Conservation (phyloP, 2,329 filamentous ascomycete genomes). For the Tolypocladium tropicale region DNA sequence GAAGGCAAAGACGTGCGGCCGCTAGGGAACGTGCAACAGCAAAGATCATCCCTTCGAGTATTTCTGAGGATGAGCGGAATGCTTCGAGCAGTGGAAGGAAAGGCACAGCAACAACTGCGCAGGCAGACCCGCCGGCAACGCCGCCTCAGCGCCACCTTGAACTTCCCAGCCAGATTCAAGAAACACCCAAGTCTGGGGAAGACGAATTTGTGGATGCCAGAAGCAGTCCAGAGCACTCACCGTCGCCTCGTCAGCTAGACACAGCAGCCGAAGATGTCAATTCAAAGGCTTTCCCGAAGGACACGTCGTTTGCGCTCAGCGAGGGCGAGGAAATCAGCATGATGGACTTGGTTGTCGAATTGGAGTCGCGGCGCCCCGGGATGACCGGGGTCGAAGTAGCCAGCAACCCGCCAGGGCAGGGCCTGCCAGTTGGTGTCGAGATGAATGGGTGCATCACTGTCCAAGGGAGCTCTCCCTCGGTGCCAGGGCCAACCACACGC, state of each 20-base stretch:
- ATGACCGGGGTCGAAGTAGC: slow-evolving; percentile 10
- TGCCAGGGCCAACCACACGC: slow-evolving; percentile 5
- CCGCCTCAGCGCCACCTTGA: slow-evolving; percentile 8
- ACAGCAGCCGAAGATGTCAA: background rate
- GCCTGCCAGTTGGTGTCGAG: background rate
- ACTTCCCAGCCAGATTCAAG: slow-evolving; percentile 10
- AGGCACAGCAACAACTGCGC: background rate
- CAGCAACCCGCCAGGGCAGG: slow-evolving; percentile 9
- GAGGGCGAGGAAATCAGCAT: slow-evolving; percentile 38
- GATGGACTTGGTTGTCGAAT: slow-evolving; percentile 36
- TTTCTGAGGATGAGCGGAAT: slow-evolving; percentile 10
- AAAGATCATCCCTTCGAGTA: slow-evolving; percentile 18
- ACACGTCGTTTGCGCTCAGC: slow-evolving; percentile 29
- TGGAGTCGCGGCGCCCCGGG: slow-evolving; percentile 30
- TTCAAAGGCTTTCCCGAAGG: slow-evolving; percentile 3
- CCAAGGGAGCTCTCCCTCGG: slow-evolving; percentile 10
- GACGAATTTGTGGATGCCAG: slow-evolving; percentile 41
- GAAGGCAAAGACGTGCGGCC: slow-evolving; percentile 4
- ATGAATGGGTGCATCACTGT: slow-evolving; percentile 11
- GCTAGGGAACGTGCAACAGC: background rate
- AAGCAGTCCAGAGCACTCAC: slow-evolving; percentile 26
- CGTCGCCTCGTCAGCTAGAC: slow-evolving; percentile 1
- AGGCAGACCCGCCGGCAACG: slow-evolving; percentile 4
- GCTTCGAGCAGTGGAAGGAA: background rate
- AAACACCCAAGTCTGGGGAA: slow-evolving; percentile 31